A percentile compares a stretch with the other conserved stretches of the same genome.
Conservation (phyloP, 371 early-diverging fungal genomes). For the Apophysomyces variabilis region DNA sequence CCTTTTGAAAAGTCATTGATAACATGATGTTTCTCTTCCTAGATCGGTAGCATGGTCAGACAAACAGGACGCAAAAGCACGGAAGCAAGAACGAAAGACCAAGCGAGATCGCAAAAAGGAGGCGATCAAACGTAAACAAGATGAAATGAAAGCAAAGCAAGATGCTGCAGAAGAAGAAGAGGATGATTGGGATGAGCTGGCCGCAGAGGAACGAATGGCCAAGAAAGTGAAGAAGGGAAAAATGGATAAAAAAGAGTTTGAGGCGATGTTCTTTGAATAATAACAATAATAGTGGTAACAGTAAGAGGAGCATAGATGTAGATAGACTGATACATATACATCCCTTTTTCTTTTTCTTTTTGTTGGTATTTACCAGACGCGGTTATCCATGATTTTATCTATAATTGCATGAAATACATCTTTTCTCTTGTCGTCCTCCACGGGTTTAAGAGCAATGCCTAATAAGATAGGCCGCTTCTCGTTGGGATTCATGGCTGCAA, state of each 20-base stretch:
- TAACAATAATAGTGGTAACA: neutral
- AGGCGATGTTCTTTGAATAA: constrained; percentile 37
- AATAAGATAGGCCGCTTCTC: constrained; percentile 66
- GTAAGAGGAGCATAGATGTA: constrained; percentile 1
- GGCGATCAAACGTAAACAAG: constrained; percentile 52
- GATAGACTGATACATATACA: neutral
- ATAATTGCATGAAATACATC: constrained; percentile 44
- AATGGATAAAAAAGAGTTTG: constrained; percentile 56
- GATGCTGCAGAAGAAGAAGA: constrained; percentile 48
- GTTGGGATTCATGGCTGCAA: constrained; percentile 62
- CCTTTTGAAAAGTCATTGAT: constrained; percentile 7
- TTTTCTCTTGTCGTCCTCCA: constrained; percentile 39
- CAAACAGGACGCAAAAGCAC: constrained; percentile 68
- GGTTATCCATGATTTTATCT: constrained; percentile 41
- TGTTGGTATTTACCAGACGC: constrained; percentile 19
- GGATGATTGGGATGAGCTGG: constrained; percentile 59
- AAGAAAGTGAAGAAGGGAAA: constrained; percentile 60
- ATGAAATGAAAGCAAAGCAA: constrained; percentile 47
- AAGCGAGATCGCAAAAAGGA: constrained; percentile 72
- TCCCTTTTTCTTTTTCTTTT: constrained; percentile 3
- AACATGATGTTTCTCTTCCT: neutral
- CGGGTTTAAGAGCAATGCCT: constrained; percentile 63
- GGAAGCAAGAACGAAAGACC: constrained; percentile 63
- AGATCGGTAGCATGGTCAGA: constrained; percentile 74
- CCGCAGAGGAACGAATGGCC: constrained; percentile 47